Evolutionary conservation across 2,329 filamentous ascomycete species (phyloP).

Genomic region (Gnomoniopsis smithogilvyi): DNA sequence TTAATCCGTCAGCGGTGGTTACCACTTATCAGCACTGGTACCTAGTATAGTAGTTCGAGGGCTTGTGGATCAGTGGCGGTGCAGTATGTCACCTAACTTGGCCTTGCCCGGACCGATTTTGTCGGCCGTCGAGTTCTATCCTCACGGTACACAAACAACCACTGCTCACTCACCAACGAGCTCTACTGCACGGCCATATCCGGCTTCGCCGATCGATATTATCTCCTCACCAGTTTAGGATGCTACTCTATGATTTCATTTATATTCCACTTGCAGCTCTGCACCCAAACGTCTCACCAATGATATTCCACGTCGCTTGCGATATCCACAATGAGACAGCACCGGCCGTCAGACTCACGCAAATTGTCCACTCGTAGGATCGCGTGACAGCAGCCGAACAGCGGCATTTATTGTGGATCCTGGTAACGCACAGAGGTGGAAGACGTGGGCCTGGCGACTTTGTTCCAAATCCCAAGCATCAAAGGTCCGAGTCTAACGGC

Average conservation of each 20-base stretch:
- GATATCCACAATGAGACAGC: neutral
- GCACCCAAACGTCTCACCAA: neutral
- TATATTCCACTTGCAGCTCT: constrained; percentile 10
- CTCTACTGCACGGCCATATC: constrained; percentile 2
- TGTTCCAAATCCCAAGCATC: neutral
- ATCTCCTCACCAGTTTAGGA: neutral
- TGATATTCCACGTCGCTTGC: constrained; percentile 3
- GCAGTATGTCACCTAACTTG: neutral
- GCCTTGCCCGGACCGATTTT: neutral
- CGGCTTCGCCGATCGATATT: constrained; percentile 11
- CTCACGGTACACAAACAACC: neutral
- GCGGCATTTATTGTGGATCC: neutral
- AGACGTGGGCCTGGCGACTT: neutral
- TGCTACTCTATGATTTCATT: constrained; percentile 10
- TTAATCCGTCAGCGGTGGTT: neutral
- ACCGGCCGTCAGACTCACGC: constrained; percentile 3
- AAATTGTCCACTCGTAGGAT: neutral
- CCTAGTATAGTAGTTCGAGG: neutral
- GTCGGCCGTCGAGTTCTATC: neutral
- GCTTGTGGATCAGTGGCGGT: neutral
- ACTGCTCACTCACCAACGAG: neutral
- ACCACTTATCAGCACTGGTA: neutral
- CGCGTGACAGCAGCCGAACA: neutral
- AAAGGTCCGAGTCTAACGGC: neutral
- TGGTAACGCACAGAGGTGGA: neutral